Evolutionary conservation across 257 asterid species (phyloP).

Genomic region (Solanum bulbocastanum): DNA sequence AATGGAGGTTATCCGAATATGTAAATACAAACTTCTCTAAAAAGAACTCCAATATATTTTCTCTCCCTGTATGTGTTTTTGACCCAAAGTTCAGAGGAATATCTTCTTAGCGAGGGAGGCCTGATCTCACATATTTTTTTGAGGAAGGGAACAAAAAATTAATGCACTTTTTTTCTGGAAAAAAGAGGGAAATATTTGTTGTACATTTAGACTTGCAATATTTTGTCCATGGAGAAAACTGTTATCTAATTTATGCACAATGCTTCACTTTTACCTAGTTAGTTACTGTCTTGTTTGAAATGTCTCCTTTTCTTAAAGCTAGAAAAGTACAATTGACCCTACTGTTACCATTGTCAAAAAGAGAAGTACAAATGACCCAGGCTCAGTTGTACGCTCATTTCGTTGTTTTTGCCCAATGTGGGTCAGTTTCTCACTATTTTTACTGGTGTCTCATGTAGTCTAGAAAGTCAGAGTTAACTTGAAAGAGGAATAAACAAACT

Average conservation of each 20-base stretch:
- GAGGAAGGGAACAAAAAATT: neutral
- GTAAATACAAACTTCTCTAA: neutral
- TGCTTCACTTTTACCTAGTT: neutral
- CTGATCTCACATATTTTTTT: neutral
- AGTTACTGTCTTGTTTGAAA: neutral
- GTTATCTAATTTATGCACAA: neutral
- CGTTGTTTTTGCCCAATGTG: neutral
- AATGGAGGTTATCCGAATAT: neutral
- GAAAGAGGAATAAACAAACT: neutral
- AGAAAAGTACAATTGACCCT: neutral
- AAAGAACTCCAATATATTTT: neutral
- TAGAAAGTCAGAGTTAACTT: neutral
- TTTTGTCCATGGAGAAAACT: neutral
- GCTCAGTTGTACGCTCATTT: neutral
- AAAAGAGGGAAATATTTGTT: neutral
- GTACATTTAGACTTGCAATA: neutral
- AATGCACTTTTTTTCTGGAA: neutral
- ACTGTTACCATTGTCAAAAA: neutral
- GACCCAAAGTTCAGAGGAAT: neutral
- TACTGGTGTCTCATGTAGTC: neutral
- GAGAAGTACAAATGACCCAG: neutral
- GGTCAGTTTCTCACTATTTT: neutral
- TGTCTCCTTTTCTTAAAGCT: neutral
- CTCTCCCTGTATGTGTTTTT: neutral
- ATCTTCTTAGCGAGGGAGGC: neutral